Conservation (phyloP, 345 rosid species). For the Murraya paniculata region DNA sequence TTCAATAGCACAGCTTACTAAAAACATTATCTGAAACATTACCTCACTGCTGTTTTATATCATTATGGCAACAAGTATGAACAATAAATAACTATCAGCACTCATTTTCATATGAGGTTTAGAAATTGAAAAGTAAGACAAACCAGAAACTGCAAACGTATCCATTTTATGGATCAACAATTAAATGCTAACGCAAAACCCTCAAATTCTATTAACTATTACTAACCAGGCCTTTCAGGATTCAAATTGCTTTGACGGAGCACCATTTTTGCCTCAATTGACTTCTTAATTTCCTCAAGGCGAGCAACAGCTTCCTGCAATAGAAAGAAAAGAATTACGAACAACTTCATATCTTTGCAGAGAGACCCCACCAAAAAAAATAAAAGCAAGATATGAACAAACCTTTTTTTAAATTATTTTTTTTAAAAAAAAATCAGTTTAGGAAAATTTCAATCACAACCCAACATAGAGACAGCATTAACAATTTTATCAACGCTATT, state of each 20-base stretch:
- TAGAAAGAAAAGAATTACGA: slow-evolving; percentile 3
- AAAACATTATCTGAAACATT: background rate
- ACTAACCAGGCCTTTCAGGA: slow-evolving; percentile 94
- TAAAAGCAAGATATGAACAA: background rate
- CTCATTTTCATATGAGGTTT: background rate
- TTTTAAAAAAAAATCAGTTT: background rate
- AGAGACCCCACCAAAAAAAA: background rate
- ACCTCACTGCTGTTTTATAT: background rate
- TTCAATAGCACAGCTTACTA: background rate
- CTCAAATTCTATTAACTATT: background rate
- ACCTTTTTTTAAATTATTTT: background rate
- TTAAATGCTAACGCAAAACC: background rate
- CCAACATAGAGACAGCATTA: background rate
- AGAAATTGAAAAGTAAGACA: background rate
- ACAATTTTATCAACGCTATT: background rate
- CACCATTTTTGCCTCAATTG: slow-evolving; percentile 69
- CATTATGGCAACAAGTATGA: background rate
- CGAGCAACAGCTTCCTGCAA: slow-evolving; percentile 87
- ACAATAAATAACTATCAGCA: background rate
- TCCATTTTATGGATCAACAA: background rate
- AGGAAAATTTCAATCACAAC: background rate
- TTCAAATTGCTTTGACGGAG: slow-evolving; percentile 93
- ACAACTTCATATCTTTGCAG: background rate
- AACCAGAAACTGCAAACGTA: background rate
- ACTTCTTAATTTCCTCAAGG: slow-evolving; percentile 82